These are phyloP conservation scores for Fusarium sp. DNA, from an alignment of 2,329 filamentous ascomycete species.

Conservation along the genomic window DNA sequence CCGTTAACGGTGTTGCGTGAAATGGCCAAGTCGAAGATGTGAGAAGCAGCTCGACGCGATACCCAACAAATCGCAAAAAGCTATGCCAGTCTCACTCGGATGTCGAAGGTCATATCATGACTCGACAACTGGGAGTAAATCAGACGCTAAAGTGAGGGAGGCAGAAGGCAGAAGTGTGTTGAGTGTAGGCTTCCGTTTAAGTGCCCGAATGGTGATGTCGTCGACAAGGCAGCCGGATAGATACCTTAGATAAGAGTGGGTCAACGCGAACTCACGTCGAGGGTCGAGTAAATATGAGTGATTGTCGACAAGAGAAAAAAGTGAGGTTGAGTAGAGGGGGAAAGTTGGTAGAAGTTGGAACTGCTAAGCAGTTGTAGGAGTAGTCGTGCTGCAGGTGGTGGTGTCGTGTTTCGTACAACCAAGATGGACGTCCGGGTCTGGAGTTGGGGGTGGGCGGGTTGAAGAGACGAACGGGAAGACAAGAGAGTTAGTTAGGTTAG, in stretches of 20 bases:
- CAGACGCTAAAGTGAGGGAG: conserved; percentile 27
- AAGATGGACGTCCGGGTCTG: conserved; percentile 27
- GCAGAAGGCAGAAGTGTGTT: conserved; percentile 17
- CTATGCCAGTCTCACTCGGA: conserved; percentile 42
- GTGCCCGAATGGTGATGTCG: conserved; percentile 13
- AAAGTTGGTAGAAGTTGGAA: conserved; percentile 25
- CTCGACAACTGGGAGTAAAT: conserved; percentile 32
- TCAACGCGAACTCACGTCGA: background rate
- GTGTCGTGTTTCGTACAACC: conserved; percentile 31
- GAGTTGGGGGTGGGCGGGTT: conserved; percentile 27
- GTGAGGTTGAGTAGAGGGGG: conserved; percentile 6
- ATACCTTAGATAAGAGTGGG: conserved; percentile 3
- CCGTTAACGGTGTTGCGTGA: conserved; percentile 8
- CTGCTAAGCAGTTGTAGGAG: conserved; percentile 24
- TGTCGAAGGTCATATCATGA: conserved; percentile 43
- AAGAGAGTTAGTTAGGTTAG: conserved; percentile 11
- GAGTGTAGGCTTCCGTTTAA: conserved; percentile 30
- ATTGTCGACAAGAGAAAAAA: background rate
- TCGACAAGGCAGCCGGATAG: conserved; percentile 31
- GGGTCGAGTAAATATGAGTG: conserved; percentile 11
- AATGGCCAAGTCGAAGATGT: conserved; percentile 22
- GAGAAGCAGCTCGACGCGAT: conserved; percentile 34
- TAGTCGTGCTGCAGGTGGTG: conserved; percentile 19
- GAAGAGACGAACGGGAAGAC: conserved; percentile 29
- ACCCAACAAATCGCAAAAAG: conserved; percentile 40